Base-by-base conservation (phyloP, 73 alveolate species). In the Paramecium caudatum region DNA sequence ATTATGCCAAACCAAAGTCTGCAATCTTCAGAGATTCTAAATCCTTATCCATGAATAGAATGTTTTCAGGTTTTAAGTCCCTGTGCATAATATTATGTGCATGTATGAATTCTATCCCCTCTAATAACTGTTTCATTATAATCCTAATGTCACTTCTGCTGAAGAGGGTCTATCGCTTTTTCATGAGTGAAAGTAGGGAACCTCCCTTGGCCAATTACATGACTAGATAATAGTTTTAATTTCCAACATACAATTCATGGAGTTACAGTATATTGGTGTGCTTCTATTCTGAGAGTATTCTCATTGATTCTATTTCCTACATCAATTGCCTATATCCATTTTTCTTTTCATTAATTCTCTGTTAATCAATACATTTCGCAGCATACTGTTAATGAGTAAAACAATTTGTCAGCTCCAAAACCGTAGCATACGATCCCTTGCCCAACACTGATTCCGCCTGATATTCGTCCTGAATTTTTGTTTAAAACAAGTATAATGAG, bases 61-160 rank as follows among this genome's bases (percentile, higher is more conserved):
- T 55, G 87, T 96, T 96, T 16, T 97, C 98, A 13, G 98, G 96
- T 70, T 94, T 96, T 47, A 96, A 74, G 90, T 96, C 99, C 95
- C 99, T 88, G 82, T 97, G 99, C 95, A 97, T 96, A 2, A 97
- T 85, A 37, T 74, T 82, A 69, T 83, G 91, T 6, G 90, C 82
- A 91, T 97, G 99, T 15, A 96, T 82, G 90, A 49, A 96, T 45
- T 90, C 91, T n/a, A 97, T 33, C n/a, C 98, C 99, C 47, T 82
- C 93, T 49, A 97, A 74, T 12, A 96, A 50, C 84, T 96, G 94
- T 8, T 91, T 61, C 90, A 96, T 68, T 2, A 96, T 81, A 70
- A 74, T 36, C 32, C 65, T 74, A 5, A 74, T 74, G 25, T 74
- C 88, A 37, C 32, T 19, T 15, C 65, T 37, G 43, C 47, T 43